phyloP scores from a whole-genome alignment of 1,284 basidiomycete genomes.

The Sporisorium scitamineum region DNA sequence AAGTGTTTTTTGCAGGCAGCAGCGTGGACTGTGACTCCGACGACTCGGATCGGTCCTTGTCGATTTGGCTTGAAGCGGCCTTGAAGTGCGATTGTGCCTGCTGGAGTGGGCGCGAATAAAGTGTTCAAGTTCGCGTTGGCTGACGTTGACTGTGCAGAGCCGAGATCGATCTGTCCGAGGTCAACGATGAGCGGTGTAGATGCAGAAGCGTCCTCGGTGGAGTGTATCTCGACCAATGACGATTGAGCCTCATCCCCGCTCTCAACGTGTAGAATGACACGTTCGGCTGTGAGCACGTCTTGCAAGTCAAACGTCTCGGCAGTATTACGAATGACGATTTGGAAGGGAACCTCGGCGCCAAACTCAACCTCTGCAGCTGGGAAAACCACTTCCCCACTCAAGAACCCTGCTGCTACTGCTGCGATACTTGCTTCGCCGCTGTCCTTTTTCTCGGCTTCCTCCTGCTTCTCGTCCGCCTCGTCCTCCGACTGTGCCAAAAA shows the following conservation, averaged over 20 bases:
- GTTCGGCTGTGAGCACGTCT: slow-evolving; percentile 5
- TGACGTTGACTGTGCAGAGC: background rate
- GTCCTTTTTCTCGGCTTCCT: background rate
- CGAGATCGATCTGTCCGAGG: slow-evolving; percentile 13
- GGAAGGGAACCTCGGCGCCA: slow-evolving; percentile 14
- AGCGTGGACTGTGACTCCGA: background rate
- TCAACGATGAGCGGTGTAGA: slow-evolving; percentile 9
- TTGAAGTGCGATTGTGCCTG: slow-evolving; percentile 12
- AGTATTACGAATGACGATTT: slow-evolving; percentile 21
- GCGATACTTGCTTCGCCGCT: background rate
- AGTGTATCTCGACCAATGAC: background rate
- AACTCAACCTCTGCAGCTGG: slow-evolving; percentile 23
- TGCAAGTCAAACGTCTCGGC: slow-evolving; percentile 5
- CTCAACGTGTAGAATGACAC: slow-evolving; percentile 7
- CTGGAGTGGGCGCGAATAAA: background rate
- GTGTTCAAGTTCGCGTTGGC: slow-evolving; percentile 1
- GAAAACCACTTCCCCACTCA: slow-evolving; percentile 10
- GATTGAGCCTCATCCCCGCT: slow-evolving; percentile 5
- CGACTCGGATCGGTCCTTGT: slow-evolving; percentile 1
- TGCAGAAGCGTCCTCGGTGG: background rate
- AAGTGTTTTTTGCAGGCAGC: background rate
- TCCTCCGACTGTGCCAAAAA: slow-evolving; percentile 8
- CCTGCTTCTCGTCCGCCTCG: background rate
- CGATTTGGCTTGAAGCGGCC: background rate
- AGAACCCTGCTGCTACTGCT: slow-evolving; percentile 3